Evolutionary conservation across 2,329 filamentous ascomycete species (phyloP), one percentile per base, ranked within the genome.

Genomic region (Rhynchosporium graminicola): DNA sequence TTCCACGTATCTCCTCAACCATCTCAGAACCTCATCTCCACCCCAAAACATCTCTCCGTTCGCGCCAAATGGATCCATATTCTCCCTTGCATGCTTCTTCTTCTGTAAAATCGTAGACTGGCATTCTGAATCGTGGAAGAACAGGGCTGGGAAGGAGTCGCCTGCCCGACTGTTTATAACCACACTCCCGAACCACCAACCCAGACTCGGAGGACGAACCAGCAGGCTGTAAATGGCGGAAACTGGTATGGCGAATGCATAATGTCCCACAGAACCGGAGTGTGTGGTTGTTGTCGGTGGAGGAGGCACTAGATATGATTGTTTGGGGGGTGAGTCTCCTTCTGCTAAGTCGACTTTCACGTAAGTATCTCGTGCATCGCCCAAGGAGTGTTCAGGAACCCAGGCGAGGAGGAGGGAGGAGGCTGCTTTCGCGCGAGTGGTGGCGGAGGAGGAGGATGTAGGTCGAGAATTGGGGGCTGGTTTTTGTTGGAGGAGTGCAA

Each of bases 181-280:
- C 33, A 99, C 78, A 66, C 92, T 97, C 40, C 95, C 95, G 75
- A 96, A 97, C 95, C 95, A 99, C 96, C 95, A 99, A 15, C 95
- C 96, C 7, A 97, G 78, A 74, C 92, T 97, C 4, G 95, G 96
- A 3, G 94, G 94, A 1, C 95, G 87, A 45, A 99, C 88, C 7
- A 97, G 82, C 4, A 99, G 82, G 33, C 91, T 96, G 77, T 96
- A 99, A 64, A 99, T 88, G 67, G 94, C 90, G 68, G 87, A 91
- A 36, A 98, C 84, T 1, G 95, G 95, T 5, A 99, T 84, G 1
- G 94, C 92, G 73, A 99, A 99, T 1, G 95, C 87, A 74, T 97
- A 97, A 54, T 89, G 85, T 3, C 93, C 93, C 55, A 87, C 79
- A 0, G 89, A 84, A 50, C 84, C 84, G 64, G 83, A 82, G 74